Evolutionary conservation across 768 basidiomycete genomes (phyloP).

Genomic region (Cyclocybe aegerita): DNA sequence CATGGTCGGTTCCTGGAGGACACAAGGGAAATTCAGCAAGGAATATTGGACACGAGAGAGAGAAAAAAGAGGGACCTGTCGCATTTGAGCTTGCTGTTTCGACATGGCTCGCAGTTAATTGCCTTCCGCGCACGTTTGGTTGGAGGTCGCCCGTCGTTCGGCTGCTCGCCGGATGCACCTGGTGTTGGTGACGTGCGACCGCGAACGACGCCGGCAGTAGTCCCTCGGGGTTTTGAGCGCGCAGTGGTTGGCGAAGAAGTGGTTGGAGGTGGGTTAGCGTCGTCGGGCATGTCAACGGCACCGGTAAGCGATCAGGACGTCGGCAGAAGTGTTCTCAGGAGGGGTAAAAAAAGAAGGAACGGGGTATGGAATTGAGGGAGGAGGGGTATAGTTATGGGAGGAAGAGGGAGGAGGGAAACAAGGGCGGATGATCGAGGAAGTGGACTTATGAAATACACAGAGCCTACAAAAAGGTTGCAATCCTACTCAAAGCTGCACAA

Average conservation of each 20-base stretch:
- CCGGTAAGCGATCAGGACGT: not conserved
- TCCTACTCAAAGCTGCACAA: not conserved
- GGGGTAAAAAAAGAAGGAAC: constrained; percentile 11
- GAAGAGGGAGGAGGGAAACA: constrained; percentile 15
- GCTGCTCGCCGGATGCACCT: constrained; percentile 38
- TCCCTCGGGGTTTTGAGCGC: constrained; percentile 42
- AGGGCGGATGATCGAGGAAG: constrained; percentile 10
- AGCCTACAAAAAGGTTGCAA: not conserved
- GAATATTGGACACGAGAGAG: constrained; percentile 1
- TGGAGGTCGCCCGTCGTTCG: constrained; percentile 58
- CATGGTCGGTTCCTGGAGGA: constrained; percentile 76
- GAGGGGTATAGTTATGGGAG: constrained; percentile 19
- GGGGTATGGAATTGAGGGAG: constrained; percentile 11
- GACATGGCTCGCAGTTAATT: constrained; percentile 87
- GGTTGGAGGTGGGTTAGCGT: constrained; percentile 21
- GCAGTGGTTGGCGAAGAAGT: constrained; percentile 36
- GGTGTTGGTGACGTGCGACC: constrained; percentile 49
- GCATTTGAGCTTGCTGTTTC: constrained; percentile 87
- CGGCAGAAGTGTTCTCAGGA: not conserved
- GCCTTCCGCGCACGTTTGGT: constrained; percentile 85
- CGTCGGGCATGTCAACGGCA: constrained; percentile 12
- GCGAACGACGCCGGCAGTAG: constrained; percentile 44
- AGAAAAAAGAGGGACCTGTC: constrained; percentile 56
- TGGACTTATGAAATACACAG: no score
- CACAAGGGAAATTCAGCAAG: constrained; percentile 13